These are phyloP conservation scores for Sporothrix brunneoviolacea DNA, from an alignment of 2,329 filamentous ascomycete species.

Conservation along the genomic window DNA sequence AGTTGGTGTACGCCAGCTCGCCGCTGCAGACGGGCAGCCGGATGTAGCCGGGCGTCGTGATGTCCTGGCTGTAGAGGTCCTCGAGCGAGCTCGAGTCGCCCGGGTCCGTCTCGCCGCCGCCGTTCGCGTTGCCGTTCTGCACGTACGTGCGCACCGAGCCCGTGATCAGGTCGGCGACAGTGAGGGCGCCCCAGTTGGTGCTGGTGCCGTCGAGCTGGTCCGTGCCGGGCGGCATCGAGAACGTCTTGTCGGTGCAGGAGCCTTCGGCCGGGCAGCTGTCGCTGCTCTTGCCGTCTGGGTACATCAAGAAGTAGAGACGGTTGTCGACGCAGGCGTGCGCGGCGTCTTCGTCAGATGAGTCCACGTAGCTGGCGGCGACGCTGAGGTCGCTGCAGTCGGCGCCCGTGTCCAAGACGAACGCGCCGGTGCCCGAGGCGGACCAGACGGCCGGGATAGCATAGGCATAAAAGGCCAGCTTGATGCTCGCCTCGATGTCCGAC, in stretches of 20 bases:
- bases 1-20: no score
- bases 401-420: slow-evolving; percentile 31
- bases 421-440: slow-evolving; percentile 21
- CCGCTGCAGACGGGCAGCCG: slow-evolving; percentile 33
- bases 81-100: slow-evolving; percentile 20
- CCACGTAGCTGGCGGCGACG: slow-evolving; percentile 21
- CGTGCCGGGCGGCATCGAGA: slow-evolving; percentile 25
- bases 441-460: slow-evolving; percentile 28
- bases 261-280: background rate
- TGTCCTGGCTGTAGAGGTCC: slow-evolving; percentile 23
- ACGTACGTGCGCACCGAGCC: slow-evolving; percentile 24
- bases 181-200: slow-evolving; percentile 22
- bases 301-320: slow-evolving; percentile 27
- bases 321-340: slow-evolving; percentile 24
- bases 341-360: slow-evolving; percentile 14
- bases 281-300: slow-evolving; percentile 19
- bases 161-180: slow-evolving; percentile 22
- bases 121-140: slow-evolving; percentile 28
- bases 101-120: slow-evolving; percentile 21
- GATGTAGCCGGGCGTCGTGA: slow-evolving; percentile 31
- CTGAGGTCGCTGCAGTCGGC: slow-evolving; percentile 20
- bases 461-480: slow-evolving; percentile 24
- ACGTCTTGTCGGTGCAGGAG: slow-evolving; percentile 20
- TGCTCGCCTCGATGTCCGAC: background rate
- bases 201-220: slow-evolving; percentile 20